These are phyloP conservation scores for Eimeria maxima DNA, from an alignment of 169 alveolate species.

Conservation along the genomic window DNA sequence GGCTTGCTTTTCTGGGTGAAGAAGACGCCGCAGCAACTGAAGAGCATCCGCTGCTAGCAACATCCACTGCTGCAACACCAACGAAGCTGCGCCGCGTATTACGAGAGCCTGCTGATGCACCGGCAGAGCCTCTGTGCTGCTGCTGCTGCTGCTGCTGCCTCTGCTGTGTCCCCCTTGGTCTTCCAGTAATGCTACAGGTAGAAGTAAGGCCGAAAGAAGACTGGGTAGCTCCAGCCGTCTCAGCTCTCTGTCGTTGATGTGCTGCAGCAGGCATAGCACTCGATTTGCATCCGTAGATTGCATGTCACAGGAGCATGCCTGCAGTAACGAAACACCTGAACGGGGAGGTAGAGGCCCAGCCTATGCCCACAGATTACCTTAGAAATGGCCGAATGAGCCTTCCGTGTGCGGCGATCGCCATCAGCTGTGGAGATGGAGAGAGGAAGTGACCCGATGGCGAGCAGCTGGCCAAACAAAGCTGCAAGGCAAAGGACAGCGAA, in stretches of 20 bases:
- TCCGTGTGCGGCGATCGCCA: slow-evolving; percentile 9
- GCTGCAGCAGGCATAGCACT: slow-evolving; percentile 26
- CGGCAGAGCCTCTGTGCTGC: slow-evolving; percentile 35
- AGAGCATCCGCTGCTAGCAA: slow-evolving; percentile 55
- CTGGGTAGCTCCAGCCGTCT: slow-evolving; percentile 43
- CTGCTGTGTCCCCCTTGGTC: not conserved
- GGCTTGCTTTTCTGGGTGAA: slow-evolving; percentile 42
- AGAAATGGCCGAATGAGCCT: not conserved
- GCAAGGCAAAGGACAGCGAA: not conserved
- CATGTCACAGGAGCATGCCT: not conserved
- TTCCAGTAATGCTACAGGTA: slow-evolving; percentile 16
- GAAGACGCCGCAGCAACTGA: slow-evolving; percentile 58
- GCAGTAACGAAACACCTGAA: not conserved
- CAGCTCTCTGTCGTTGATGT: slow-evolving; percentile 63
- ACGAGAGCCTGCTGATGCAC: slow-evolving; percentile 78
- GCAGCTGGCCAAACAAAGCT: slow-evolving; percentile 45
- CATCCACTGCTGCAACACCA: slow-evolving; percentile 75
- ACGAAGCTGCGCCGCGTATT: slow-evolving; percentile 68
- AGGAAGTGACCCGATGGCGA: slow-evolving; percentile 36
- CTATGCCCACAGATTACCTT: not conserved
- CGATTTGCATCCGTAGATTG: not conserved
- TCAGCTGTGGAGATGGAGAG: not conserved
- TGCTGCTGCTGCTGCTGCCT: not conserved
- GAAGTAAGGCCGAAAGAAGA: slow-evolving; percentile 36
- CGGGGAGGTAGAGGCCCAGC: not conserved